These are phyloP conservation scores for Cryptococcus neoformans DNA, from an alignment of 1,284 basidiomycete species.

Conservation along the genomic window DNA sequence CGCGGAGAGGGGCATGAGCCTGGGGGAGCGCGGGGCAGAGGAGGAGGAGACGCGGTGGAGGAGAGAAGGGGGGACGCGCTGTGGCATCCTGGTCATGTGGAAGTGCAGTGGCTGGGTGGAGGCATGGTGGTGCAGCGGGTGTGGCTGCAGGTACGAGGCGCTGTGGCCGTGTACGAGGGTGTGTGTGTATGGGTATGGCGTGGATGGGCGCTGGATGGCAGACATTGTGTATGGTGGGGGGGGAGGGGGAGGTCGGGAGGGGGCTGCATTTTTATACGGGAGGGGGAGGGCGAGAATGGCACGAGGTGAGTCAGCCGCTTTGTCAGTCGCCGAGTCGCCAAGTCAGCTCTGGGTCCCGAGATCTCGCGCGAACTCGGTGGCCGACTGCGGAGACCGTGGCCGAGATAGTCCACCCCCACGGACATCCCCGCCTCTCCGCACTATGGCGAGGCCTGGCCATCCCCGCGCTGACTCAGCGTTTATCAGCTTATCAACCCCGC, in stretches of 20 bases:
- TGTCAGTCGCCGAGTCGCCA: not conserved
- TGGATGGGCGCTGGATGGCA: slow-evolving; percentile 18
- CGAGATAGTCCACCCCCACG: no score
- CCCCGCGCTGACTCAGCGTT: no score
- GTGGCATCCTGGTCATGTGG: slow-evolving; percentile 22
- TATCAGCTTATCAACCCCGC: no score
- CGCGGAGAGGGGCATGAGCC: slow-evolving; percentile 5
- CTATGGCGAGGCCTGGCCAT: no score
- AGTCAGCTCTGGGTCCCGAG: no score
- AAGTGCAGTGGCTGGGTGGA: slow-evolving; percentile 33
- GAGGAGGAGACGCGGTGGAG: slow-evolving; percentile 3
- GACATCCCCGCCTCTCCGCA: no score
- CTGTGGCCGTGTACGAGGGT: slow-evolving; percentile 9
- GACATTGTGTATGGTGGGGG: slow-evolving; percentile 6
- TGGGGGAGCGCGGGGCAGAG: not conserved
- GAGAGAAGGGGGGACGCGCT: slow-evolving; percentile 33
- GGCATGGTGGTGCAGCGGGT: slow-evolving; percentile 5
- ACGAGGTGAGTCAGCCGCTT: not conserved
- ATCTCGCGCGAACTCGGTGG: no score
- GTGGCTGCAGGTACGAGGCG: slow-evolving; percentile 12
- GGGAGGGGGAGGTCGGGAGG: no score
- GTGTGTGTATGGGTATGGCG: slow-evolving; percentile 25
- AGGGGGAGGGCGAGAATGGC: no score
- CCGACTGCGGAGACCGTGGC: no score
- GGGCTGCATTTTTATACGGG: no score